A percentile compares a stretch with the other conserved stretches of the same genome.
Evolutionary conservation across 768 basidiomycete species (phyloP).

Genomic region (Amanita rimosa): DNA sequence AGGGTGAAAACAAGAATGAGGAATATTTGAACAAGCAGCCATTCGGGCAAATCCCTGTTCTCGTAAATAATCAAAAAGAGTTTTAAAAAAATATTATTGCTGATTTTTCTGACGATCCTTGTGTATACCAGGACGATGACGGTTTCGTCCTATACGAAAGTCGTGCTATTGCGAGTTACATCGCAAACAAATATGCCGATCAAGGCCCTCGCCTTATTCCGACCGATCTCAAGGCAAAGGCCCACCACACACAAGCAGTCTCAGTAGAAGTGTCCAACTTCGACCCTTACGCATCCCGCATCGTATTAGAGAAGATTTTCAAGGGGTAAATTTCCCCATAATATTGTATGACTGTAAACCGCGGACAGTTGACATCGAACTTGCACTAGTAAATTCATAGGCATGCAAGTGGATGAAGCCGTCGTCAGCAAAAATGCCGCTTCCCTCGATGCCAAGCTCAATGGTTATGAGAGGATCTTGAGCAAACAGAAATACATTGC

Average conservation of each 20-base stretch:
- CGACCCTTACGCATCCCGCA: conserved; percentile 28
- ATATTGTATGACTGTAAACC: not conserved
- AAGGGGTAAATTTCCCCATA: conserved; percentile 26
- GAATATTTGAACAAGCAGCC: conserved; percentile 33
- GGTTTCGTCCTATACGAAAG: conserved; percentile 54
- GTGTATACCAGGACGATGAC: conserved; percentile 44
- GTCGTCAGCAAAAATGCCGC: conserved; percentile 14
- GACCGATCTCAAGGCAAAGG: conserved; percentile 21
- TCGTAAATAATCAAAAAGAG: not conserved
- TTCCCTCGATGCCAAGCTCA: conserved; percentile 30
- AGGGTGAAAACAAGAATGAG: conserved; percentile 29
- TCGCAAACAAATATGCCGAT: conserved; percentile 39
- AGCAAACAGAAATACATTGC: conserved; percentile 45
- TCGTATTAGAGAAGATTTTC: conserved; percentile 37
- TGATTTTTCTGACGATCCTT: no score
- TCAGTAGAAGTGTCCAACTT: conserved; percentile 46
- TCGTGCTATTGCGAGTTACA: conserved; percentile 50
- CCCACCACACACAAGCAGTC: conserved; percentile 40
- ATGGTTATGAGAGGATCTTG: conserved; percentile 46
- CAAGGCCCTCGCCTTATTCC: conserved; percentile 46
- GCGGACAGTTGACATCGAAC: not conserved
- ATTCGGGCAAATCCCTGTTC: conserved; percentile 29
- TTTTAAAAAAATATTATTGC: no score
- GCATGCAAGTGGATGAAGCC: conserved; percentile 19
- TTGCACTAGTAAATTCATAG: conserved; percentile 9